Evolutionary conservation across 148 eudicot genomes (phyloP).

Genomic region (Nyssa sinensis): DNA sequence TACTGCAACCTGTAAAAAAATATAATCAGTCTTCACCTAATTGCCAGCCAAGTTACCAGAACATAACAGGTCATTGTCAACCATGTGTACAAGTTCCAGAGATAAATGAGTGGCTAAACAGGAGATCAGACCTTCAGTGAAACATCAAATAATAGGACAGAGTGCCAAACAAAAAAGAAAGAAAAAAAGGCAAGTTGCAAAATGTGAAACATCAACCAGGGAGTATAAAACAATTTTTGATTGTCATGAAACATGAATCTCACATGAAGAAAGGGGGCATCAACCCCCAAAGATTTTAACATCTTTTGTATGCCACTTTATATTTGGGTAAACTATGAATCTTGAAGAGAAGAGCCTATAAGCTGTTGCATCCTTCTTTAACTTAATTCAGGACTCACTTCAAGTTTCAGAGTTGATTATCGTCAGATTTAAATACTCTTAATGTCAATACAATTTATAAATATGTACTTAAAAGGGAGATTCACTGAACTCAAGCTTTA

Average conservation of each 20-base stretch:
- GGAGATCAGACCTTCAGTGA: no score
- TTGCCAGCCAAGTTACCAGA: conserved; percentile 9
- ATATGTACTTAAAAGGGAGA: no score
- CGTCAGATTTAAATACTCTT: no score
- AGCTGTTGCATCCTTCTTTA: not conserved
- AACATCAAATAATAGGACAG: not conserved
- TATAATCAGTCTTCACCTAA: conserved; percentile 12
- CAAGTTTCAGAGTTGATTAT: not conserved
- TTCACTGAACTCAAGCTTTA: no score
- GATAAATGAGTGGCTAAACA: not conserved
- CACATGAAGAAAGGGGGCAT: not conserved
- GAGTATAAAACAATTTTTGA: not conserved
- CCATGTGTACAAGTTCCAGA: not conserved
- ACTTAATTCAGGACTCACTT: not conserved
- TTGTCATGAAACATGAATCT: not conserved
- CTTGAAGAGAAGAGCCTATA: not conserved
- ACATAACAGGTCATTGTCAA: conserved; percentile 1
- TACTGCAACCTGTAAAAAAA: conserved; percentile 75
- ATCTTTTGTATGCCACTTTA: not conserved
- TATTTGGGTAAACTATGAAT: not conserved
- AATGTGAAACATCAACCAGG: not conserved
- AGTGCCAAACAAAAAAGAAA: not conserved
- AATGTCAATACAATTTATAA: not conserved
- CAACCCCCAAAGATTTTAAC: not conserved
- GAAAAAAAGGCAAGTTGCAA: not conserved